Evolutionary conservation across 345 rosid genomes (phyloP), one percentile per base, ranked within the genome.

Genomic region (Sapria himalayana): DNA sequence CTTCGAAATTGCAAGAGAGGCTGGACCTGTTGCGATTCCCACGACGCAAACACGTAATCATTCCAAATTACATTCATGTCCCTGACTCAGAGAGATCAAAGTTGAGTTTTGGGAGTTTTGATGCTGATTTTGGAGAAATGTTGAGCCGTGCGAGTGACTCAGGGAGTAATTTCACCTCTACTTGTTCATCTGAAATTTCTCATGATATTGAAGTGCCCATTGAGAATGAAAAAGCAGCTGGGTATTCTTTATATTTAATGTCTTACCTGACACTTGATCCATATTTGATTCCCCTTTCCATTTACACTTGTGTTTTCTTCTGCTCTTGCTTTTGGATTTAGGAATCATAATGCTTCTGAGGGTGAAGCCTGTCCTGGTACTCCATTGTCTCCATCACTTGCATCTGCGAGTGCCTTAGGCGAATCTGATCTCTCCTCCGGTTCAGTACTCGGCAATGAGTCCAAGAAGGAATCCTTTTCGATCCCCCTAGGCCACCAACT

Each of bases 101-200:
- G 52, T 46, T 85, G 58, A 85, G 84, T 69, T 85, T 85, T 64
- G 96, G 96, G 62, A 85, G 96, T 59, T 85, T 85, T 43, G 84
- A 73, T 69, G 71, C 78, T 41, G 70, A 60, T 62, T 81, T 85
- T 64, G 82, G 72, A 39, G 52, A 73, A 34, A 53, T 59, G 14
- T 43, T 67, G 22, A 65, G 51, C 52, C 40, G 49, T 25, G 51
- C 46, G 22, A 41, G 58, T 29, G 66, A 31, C 51, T 61, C 61
- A 7, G 86, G 66, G 72, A 71, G 68, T 64, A 84, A 73, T 22
- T 65, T 69, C 60, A 75, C 69, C 47, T 70, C 86, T 45, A 64
- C 69, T 27, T 55, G 75, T 33, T 44, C 65, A 43, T 72, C 81
- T 29, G 94, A 78, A 45, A 56, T 66, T 51, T 77, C 75, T 40